These are phyloP conservation scores for Penicillium salamii DNA, from an alignment of 495 filamentous ascomycete species.

Conservation along the genomic window DNA sequence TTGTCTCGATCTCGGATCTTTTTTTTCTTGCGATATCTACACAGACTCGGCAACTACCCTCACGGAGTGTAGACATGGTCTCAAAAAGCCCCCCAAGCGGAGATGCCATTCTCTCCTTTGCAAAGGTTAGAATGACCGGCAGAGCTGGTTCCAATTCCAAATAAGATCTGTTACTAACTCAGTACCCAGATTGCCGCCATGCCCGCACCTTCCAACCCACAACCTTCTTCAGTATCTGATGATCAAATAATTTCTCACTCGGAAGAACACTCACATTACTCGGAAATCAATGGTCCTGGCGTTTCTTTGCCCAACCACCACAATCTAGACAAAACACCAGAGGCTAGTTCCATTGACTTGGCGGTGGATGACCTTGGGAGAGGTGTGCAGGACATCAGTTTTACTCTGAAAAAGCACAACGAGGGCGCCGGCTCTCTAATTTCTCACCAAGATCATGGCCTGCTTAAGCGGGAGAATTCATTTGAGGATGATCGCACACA, in stretches of 20 bases:
- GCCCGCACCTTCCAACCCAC: conserved; percentile 30
- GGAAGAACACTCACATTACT: conserved; percentile 12
- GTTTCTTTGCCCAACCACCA: conserved; percentile 19
- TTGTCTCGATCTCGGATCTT: conserved; percentile 17
- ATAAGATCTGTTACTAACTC: background rate
- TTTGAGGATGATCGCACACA: conserved; percentile 62
- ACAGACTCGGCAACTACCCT: conserved; percentile 11
- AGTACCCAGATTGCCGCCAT: conserved; percentile 44
- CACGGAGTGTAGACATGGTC: conserved; percentile 31
- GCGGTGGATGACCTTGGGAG: conserved; percentile 31
- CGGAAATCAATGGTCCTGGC: conserved; percentile 19
- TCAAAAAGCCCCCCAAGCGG: conserved; percentile 29
- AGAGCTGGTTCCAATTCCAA: background rate
- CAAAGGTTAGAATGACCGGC: conserved; percentile 32
- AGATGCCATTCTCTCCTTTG: conserved; percentile 43
- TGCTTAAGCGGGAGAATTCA: conserved; percentile 40
- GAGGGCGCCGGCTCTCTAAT: conserved; percentile 27
- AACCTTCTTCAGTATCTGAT: conserved; percentile 24
- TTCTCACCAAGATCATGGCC: conserved; percentile 28
- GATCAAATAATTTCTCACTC: conserved; percentile 23
- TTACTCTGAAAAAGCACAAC: conserved; percentile 28
- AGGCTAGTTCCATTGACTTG: conserved; percentile 21
- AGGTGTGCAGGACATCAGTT: conserved; percentile 34
- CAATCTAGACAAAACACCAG: conserved; percentile 15
- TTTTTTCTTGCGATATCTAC: conserved; percentile 15